These are phyloP conservation scores for Rhynchosporium graminicola DNA, from an alignment of 2,329 filamentous ascomycete species.

Conservation along the genomic window DNA sequence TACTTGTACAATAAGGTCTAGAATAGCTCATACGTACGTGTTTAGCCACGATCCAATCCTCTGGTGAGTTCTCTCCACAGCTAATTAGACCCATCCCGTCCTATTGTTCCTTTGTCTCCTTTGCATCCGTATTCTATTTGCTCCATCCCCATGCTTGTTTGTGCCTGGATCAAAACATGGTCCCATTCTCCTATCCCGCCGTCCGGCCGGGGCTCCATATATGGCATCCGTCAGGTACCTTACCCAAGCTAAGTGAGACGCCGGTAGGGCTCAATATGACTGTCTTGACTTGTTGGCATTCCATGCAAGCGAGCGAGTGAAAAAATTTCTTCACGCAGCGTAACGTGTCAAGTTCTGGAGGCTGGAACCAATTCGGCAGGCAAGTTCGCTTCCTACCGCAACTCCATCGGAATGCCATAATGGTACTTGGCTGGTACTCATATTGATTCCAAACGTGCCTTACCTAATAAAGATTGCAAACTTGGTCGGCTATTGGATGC, in stretches of 20 bases:
- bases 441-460: neutral
- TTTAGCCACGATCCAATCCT: conserved; percentile 15
- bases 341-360: conserved; percentile 1
- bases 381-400: conserved; percentile 1
- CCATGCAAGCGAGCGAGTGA: conserved; percentile 1
- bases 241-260: neutral
- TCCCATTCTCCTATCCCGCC: conserved; percentile 5
- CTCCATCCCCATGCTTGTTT: neutral
- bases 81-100: neutral
- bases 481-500: too few species aligned
- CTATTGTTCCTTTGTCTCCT: neutral
- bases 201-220: neutral
- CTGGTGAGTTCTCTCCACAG: neutral
- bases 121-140: neutral
- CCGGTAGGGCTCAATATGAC: neutral
- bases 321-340: conserved; percentile 5
- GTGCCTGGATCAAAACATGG: neutral
- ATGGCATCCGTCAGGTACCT: conserved; percentile 1
- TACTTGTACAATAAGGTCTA: too few species aligned
- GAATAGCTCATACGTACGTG: neutral
- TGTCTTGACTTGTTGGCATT: neutral
- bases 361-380: neutral
- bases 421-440: neutral
- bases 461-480: neutral
- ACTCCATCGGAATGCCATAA: neutral